phyloP scores from a whole-genome alignment of 1,284 basidiomycete genomes.

The Fomitopsis pinicola region DNA sequence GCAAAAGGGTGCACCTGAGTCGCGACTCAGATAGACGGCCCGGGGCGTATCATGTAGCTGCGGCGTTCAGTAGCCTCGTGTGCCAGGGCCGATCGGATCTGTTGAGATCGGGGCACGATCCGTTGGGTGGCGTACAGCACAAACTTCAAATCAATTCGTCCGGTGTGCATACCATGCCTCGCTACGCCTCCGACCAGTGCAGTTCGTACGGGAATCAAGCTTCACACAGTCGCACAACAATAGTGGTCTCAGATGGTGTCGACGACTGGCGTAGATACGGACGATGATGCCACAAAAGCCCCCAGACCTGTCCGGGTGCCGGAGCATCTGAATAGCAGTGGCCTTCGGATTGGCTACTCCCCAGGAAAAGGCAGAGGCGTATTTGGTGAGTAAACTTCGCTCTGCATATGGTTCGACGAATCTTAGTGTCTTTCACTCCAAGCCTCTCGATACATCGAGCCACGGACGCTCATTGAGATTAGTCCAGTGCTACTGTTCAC shows the following conservation, averaged over 20 bases:
- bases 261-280: neutral
- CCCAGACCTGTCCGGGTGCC: conserved; percentile 7
- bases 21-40: too few relatives aligned
- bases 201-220: neutral
- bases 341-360: conserved; percentile 31
- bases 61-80: neutral
- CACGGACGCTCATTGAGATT: conserved; percentile 72
- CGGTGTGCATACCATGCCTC: neutral
- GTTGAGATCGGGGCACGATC: neutral
- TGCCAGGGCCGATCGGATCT: neutral
- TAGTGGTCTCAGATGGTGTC: neutral
- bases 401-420: neutral
- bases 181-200: neutral
- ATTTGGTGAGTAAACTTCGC: conserved; percentile 41
- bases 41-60: too few relatives aligned
- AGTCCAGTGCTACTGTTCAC: conserved; percentile 83
- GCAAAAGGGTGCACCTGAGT: too few relatives aligned
- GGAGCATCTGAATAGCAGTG: conserved; percentile 32
- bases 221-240: too few relatives aligned
- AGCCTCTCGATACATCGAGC: conserved; percentile 59
- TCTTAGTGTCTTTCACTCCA: neutral
- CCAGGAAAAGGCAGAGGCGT: conserved; percentile 59
- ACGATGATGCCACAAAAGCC: neutral
- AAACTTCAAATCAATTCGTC: neutral
- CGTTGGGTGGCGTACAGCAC: neutral